Evolutionary conservation across 1,139 yeast genomes (phyloP), one percentile per base, ranked within the genome.

Genomic region (Lodderomyces margitis): DNA sequence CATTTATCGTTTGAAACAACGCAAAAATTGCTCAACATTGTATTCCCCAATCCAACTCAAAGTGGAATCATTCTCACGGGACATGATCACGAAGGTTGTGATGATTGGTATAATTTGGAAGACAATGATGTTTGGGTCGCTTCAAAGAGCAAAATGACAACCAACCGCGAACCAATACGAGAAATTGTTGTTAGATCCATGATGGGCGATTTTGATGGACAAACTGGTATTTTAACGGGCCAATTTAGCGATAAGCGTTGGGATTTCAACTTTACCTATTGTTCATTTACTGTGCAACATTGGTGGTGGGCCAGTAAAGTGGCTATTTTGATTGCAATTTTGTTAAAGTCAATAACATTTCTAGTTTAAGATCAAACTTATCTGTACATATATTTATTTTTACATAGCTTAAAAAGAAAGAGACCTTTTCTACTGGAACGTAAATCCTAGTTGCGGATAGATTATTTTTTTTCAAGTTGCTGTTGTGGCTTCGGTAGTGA

Each of bases 171-270:
- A 17, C 66, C 74, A 19, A 66, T 91, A 10, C 71, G 83, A 41
- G 98, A 92, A 61, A 68, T 87, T 39, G 94, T 95, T 0, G 97
- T 92, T 10, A 71, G 89, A 44, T 80, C 96, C 27, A 86, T 91
- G 83, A 92, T 92, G 98, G 98, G 98, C 10, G 96, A 91, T 58
- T 92, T 72, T 55, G 86, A 83, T 42, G 98, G 98, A 2, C 87
- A 86, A 55, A 78, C 92, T 1, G 98, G 97, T 0, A 64, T 92
- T 15, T 65, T 92, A 48, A 81, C 89, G 0, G 97, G 95, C 2
- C 76, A 69, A 42, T 84, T 75, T 57, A 56, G 58, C 34, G 47
- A 59, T 8, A 51, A 57, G 2, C 52, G 54, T 12, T 85, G 94
- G 92, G 72, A 72, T n/a, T 88, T 86, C 66, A 66, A 74, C 24